A percentile compares a stretch with the other conserved stretches of the same genome.
Evolutionary conservation across 2,329 filamentous ascomycete genomes (phyloP).

Genomic region (Botrytis sinoallii): DNA sequence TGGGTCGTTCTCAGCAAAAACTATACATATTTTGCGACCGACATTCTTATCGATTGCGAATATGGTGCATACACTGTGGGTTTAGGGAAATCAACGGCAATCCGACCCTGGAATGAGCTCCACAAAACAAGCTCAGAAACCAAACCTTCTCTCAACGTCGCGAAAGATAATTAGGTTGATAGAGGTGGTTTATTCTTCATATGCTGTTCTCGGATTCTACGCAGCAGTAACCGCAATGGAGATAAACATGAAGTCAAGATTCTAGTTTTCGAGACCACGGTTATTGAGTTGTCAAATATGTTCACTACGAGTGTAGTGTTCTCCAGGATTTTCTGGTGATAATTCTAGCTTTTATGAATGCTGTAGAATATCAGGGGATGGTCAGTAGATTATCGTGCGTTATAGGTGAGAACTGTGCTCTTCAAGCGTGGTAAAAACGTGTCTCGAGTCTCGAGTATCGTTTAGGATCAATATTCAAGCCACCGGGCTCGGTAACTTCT

Average conservation of each 20-base stretch:
- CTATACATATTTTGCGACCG: neutral
- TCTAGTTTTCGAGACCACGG: no score
- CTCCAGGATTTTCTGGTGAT: neutral
- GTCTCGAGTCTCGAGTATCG: neutral
- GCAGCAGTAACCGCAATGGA: neutral
- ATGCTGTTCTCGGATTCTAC: neutral
- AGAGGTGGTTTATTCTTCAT: neutral
- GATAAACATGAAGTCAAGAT: neutral
- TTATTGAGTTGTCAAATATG: neutral
- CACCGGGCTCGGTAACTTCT: neutral
- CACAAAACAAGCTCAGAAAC: neutral
- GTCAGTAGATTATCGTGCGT: neutral
- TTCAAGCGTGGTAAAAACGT: neutral
- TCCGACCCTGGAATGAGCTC: neutral
- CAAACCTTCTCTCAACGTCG: slow-evolving; percentile 1
- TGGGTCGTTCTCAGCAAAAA: neutral
- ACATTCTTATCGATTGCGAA: neutral
- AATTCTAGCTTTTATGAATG: neutral
- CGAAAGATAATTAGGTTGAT: neutral
- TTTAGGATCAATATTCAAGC: neutral
- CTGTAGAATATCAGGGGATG: neutral
- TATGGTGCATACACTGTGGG: neutral
- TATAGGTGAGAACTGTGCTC: neutral
- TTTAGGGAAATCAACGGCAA: neutral
- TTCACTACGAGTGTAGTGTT: neutral